Conservation (phyloP, 805 yeast species). For the Hanseniaspora lachancei region DNA sequence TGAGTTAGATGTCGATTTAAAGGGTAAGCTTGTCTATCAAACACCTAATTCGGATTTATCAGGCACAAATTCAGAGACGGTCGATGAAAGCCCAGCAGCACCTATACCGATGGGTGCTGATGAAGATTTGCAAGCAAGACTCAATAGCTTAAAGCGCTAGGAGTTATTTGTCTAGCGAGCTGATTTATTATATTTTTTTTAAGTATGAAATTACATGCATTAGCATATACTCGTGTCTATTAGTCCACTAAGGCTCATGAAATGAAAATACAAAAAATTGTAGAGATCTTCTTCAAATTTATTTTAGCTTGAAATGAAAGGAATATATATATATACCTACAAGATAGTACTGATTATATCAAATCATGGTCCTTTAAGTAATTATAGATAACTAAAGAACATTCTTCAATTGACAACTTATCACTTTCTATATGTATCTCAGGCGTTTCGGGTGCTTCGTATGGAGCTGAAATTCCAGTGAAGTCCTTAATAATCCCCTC, state of each 20-base stretch:
- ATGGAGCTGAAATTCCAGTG: conserved; percentile 92
- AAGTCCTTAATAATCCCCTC: conserved; percentile 88
- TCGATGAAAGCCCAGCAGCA: conserved; percentile 20
- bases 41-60: conserved; percentile 29
- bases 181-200: too few relatives aligned
- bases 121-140: conserved; percentile 78
- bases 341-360: not conserved
- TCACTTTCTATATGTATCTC: conserved; percentile 73
- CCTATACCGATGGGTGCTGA: conserved; percentile 54
- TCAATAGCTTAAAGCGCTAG: conserved; percentile 61
- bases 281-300: too few relatives aligned
- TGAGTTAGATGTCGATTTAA: conserved; percentile 84
- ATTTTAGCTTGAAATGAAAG: not conserved
- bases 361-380: conserved; percentile 45
- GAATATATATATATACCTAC: not conserved
- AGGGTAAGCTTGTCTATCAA: conserved; percentile 34
- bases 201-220: not conserved
- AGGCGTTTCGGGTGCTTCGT: conserved; percentile 78
- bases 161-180: too few relatives aligned
- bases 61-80: conserved; percentile 11
- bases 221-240: not conserved
- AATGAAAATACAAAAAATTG: too few relatives aligned
- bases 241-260: not conserved
- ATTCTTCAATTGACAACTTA: conserved; percentile 59
- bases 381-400: conserved; percentile 57